Base-by-base conservation (phyloP, 192 early-diverging fungal species). In the Podila horticola region DNA sequence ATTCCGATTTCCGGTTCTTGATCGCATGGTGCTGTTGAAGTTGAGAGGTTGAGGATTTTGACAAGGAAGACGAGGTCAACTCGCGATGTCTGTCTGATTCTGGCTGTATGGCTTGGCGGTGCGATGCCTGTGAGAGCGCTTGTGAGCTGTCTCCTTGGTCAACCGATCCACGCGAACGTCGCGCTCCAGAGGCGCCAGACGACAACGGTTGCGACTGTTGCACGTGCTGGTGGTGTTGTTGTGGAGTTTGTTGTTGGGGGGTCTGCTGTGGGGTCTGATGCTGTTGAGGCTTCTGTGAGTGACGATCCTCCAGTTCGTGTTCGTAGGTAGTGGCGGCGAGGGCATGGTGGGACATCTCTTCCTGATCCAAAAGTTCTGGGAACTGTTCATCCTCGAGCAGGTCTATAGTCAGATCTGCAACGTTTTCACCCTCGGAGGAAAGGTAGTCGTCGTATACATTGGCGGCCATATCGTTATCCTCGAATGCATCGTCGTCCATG, bases 331-430 rank as follows among this genome's bases (percentile, higher is more conserved):
- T 74, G 13, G 52, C 64, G 0, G 41, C 71, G 41, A 74, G 38
- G 12, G 79, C 55, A 24, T 73, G 67, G 0, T 67, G 79, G 2
- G 33, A 64, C 79, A 74, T 73, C 28, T 82, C 79, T 50, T 82
- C 79, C 2, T 82, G 67, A 15, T 82, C 67, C 3, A 75, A 55
- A 1, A 31, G 50, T 7, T 67, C 66, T 38, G 71, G 79, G 58
- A 82, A 82, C 28, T 82, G 71, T 68, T 82, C 79, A 45, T 82
- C 79, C 34, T 82, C 72, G 2, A 75, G 49, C 29, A 82, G 48
- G 28, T 74, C 79, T 22, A 85, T 86, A 6, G 79, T 84, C n/a
- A 65, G 76, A 20, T 89, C 85, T 4, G 69, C 65, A 26, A 71
- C 60, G 34, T 82, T 79, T 33, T 87, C 88, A 20, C 69, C 75